Base-by-base conservation (phyloP, 495 filamentous ascomycete genomes). In the Penicillium diatomitis region DNA sequence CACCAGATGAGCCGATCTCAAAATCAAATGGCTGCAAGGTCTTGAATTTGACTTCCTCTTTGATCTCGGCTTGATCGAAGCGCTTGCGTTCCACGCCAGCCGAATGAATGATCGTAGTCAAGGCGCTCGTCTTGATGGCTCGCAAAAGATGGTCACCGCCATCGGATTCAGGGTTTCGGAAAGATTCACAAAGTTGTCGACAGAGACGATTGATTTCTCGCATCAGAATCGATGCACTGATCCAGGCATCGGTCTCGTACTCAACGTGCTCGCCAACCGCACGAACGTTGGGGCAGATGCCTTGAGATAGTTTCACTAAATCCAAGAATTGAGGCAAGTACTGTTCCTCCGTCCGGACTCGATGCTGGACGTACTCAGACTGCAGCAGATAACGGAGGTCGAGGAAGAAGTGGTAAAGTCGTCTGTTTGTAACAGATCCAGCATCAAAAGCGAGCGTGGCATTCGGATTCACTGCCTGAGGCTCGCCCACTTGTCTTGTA, bases 191-290 rank as follows among this genome's bases (percentile, higher is more conserved):
- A 59, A 96, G 86, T 56, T 90, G 87, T 46, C 90, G 78, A 57
- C 89, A 94, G 8, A 97, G 77, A 46, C 83, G 83, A 59, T 96
- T 97, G 63, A 99, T 87, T 63, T 99, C 91, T 42, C 89, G 79
- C 44, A 91, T 96, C 43, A 97, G 85, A 37, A 99, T 78, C 6
- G 88, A 91, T 1, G 94, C 92, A 54, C 84, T 92, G 41, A 99
- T 96, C 92, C 92, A 99, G 31, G 88, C 85, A 60, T 99, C 92
- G 5, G 90, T 92, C 65, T 99, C 92, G 58, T 96, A 99, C 60
- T 97, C 94, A 5, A 99, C 86, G 60, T 99, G 92, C 52, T 99
- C 92, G 20, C 86, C 88, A 32, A 95, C 82, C 2, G 90, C 91
- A 49, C 92, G 80, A 4, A 89, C 70, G 55, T 97, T 99, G 9